Conservation (phyloP, 352 stramenopile genomes). For the Pythium phragmitis region DNA sequence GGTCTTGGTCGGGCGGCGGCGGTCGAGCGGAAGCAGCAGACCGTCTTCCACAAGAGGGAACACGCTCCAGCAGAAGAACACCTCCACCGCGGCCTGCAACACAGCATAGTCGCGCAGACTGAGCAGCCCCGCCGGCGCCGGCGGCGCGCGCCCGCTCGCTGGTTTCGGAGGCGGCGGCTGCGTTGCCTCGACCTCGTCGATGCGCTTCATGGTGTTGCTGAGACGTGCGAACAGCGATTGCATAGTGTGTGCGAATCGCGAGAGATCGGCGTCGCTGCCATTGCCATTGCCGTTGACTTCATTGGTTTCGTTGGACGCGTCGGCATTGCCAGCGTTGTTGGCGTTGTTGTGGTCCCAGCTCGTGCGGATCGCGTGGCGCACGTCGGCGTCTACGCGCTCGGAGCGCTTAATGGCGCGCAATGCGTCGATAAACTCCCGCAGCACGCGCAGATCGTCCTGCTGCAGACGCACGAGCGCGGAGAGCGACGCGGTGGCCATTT, state of each 20-base stretch:
- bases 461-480: conserved; percentile 42
- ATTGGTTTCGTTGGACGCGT: not conserved
- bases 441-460: conserved; percentile 46
- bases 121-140: conserved; percentile 61
- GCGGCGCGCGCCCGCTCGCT: conserved; percentile 16
- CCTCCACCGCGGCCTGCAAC: conserved; percentile 73
- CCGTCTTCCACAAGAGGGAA: conserved; percentile 52
- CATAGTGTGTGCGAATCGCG: conserved; percentile 6
- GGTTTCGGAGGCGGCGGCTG: not conserved
- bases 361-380: conserved; percentile 36
- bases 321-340: conserved; percentile 5
- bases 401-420: conserved; percentile 51
- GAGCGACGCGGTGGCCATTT: conserved; percentile 13
- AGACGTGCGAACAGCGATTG: conserved; percentile 27
- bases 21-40: conserved; percentile 55
- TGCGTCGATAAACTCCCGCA: conserved; percentile 69
- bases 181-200: conserved; percentile 42
- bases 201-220: conserved; percentile 40
- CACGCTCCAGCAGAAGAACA: conserved; percentile 71
- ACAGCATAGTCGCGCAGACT: conserved; percentile 85
- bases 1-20: conserved; percentile 76
- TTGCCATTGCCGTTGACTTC: conserved; percentile 22
- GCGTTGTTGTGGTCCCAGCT: conserved; percentile 14
- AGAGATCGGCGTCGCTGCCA: conserved; percentile 11
- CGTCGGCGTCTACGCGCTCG: conserved; percentile 19